A percentile compares a stretch with the other conserved stretches of the same genome.
phyloP scores from a whole-genome alignment of 1,139 yeast genomes.

The Suhomyces yuchorum region DNA sequence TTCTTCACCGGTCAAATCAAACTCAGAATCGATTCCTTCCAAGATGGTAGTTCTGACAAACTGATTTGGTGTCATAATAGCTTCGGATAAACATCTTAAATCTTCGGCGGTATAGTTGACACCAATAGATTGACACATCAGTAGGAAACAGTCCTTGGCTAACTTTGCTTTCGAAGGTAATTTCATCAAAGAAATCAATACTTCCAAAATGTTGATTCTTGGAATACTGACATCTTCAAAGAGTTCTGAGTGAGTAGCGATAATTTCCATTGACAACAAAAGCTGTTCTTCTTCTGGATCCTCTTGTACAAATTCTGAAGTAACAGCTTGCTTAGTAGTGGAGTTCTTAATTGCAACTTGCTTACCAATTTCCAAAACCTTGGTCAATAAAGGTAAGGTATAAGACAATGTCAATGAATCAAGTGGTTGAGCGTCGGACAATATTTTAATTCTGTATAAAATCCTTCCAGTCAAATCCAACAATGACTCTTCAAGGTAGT shows the following conservation, averaged over 20 bases:
- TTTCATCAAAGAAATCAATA: constrained; percentile 65
- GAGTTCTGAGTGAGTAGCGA: constrained; percentile 73
- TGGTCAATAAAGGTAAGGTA: constrained; percentile 69
- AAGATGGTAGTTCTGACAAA: constrained; percentile 79
- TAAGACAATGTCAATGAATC: constrained; percentile 72
- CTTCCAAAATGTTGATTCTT: constrained; percentile 61
- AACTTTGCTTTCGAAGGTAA: constrained; percentile 77
- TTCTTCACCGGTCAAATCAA: constrained; percentile 61
- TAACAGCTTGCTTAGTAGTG: constrained; percentile 47
- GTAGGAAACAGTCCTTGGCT: constrained; percentile 78
- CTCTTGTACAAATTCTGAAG: constrained; percentile 70
- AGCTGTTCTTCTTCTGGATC: constrained; percentile 89
- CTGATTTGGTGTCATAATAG: constrained; percentile 59
- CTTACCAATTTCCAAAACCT: constrained; percentile 63
- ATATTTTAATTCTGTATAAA: constrained; percentile 72
- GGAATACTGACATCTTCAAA: constrained; percentile 71
- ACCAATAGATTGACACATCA: constrained; percentile 75
- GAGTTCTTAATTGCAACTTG: constrained; percentile 53
- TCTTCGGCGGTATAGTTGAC: constrained; percentile 59
- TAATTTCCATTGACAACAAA: constrained; percentile 72
- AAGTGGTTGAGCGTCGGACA: constrained; percentile 72
- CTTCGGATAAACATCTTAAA: constrained; percentile 58
- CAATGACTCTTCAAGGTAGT: constrained; percentile 53
- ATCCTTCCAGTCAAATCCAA: constrained; percentile 61
- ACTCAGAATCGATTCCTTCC: constrained; percentile 85